A percentile compares a stretch with the other conserved stretches of the same genome.
These are phyloP conservation scores for Beauveria asiatica DNA, from an alignment of 2,329 filamentous ascomycete genomes.

Conservation along the genomic window DNA sequence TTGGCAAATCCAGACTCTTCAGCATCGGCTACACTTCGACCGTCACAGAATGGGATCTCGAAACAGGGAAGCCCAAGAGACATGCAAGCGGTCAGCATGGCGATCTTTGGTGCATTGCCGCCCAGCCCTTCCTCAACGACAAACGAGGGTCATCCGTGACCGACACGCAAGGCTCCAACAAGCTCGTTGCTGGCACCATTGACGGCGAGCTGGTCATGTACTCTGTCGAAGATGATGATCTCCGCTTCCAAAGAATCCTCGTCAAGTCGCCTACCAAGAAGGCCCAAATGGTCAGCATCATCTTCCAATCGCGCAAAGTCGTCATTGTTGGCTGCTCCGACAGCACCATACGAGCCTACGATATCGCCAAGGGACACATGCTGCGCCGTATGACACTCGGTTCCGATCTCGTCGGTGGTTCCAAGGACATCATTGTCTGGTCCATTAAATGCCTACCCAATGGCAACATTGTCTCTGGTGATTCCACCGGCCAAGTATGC, in stretches of 20 bases:
- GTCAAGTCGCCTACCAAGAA: constrained; percentile 72
- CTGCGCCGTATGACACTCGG: constrained; percentile 81
- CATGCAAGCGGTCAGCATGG: constrained; percentile 89
- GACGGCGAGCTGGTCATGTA: constrained; percentile 85
- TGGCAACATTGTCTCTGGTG: constrained; percentile 87
- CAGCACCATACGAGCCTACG: constrained; percentile 85
- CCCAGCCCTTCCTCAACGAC: constrained; percentile 55
- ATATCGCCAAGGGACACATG: constrained; percentile 68
- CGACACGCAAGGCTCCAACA: constrained; percentile 36
- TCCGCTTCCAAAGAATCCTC: constrained; percentile 71
- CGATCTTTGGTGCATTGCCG: constrained; percentile 93
- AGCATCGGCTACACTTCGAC: constrained; percentile 91
- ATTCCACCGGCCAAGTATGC: constrained; percentile 86
- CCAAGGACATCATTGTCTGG: constrained; percentile 87
- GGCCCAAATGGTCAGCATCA: constrained; percentile 81
- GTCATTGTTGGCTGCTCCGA: constrained; percentile 93
- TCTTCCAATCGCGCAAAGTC: constrained; percentile 76
- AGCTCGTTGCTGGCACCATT: constrained; percentile 78
- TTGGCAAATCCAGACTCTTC: constrained; percentile 78
- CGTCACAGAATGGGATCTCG: constrained; percentile 91
- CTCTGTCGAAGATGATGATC: constrained; percentile 73
- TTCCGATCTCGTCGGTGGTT: constrained; percentile 64
- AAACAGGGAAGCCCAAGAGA: constrained; percentile 65
- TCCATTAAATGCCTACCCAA: constrained; percentile 79
- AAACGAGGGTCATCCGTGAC: constrained; percentile 18